Evolutionary conservation across 345 rosid species (phyloP).

Genomic region (Gossypium stocksii): DNA sequence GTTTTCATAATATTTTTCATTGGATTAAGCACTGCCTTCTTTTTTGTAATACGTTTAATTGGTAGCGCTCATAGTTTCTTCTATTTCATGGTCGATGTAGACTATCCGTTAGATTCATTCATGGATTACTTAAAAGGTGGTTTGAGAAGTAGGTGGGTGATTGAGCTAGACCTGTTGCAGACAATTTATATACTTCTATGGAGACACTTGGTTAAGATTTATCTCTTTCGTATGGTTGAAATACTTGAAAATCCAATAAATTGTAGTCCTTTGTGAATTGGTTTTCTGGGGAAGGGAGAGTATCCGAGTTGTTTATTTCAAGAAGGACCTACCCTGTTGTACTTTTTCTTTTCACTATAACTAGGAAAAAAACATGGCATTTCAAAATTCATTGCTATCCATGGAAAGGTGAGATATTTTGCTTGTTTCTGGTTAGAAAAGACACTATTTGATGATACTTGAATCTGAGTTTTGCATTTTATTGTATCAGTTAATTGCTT

Average conservation of each 20-base stretch:
- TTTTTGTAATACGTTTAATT: background rate
- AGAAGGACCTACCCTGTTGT: background rate
- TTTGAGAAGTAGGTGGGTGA: background rate
- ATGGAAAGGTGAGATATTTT: background rate
- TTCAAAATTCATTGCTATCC: background rate
- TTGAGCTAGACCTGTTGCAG: background rate
- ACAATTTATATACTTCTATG: background rate
- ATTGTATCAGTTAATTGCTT: conserved; percentile 56
- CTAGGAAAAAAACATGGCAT: background rate
- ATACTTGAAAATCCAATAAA: background rate
- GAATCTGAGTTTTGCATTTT: background rate
- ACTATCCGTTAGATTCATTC: background rate
- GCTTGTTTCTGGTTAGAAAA: background rate
- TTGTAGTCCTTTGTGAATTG: background rate
- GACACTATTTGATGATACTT: background rate
- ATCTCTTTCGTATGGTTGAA: background rate
- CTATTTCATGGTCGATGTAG: background rate
- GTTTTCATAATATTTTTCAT: background rate
- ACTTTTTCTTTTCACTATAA: background rate
- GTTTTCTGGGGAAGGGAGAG: background rate
- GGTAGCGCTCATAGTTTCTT: no score
- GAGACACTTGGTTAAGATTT: background rate
- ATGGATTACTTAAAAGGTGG: background rate
- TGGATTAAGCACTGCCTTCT: background rate
- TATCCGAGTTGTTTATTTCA: background rate